phyloP scores from a whole-genome alignment of 495 filamentous ascomycete species.

The Penicillium psychrofluorescens region DNA sequence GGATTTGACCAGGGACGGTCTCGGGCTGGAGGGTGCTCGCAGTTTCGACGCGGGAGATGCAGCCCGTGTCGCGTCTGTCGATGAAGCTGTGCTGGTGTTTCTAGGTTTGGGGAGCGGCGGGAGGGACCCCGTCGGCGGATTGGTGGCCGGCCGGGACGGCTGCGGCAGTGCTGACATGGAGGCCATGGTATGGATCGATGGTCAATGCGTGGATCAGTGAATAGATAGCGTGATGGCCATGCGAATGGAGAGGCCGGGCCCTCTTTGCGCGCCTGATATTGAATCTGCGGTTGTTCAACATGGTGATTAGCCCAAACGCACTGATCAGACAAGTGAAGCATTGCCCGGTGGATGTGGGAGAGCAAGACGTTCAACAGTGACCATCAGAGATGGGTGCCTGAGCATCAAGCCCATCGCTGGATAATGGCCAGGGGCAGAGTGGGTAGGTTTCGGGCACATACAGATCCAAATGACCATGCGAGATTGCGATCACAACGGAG shows the following conservation, averaged over 20 bases:
- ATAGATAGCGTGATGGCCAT: constrained; percentile 6
- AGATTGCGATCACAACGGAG: constrained; percentile 12
- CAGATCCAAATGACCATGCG: constrained; percentile 15
- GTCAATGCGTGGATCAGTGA: constrained; percentile 1
- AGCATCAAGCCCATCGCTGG: no score
- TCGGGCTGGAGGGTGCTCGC: constrained; percentile 57
- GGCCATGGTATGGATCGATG: constrained; percentile 35
- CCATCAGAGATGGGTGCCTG: background rate
- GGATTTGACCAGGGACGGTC: constrained; percentile 44
- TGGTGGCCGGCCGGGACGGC: constrained; percentile 52
- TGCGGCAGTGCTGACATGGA: constrained; percentile 54
- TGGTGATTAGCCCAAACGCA: no score
- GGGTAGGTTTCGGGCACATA: constrained; percentile 11
- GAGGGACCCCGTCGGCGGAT: constrained; percentile 57
- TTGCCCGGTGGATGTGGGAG: background rate
- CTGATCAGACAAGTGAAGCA: no score
- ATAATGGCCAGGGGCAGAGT: background rate
- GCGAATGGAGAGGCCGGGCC: background rate
- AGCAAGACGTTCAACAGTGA: background rate
- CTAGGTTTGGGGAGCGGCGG: constrained; percentile 70
- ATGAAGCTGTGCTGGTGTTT: constrained; percentile 47
- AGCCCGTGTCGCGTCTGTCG: constrained; percentile 36
- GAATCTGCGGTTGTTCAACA: background rate
- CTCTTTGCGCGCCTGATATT: background rate
- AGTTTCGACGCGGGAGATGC: constrained; percentile 46